Conservation (phyloP, 2,329 filamentous ascomycete species). For the Chaetomiaceae sp. region DNA sequence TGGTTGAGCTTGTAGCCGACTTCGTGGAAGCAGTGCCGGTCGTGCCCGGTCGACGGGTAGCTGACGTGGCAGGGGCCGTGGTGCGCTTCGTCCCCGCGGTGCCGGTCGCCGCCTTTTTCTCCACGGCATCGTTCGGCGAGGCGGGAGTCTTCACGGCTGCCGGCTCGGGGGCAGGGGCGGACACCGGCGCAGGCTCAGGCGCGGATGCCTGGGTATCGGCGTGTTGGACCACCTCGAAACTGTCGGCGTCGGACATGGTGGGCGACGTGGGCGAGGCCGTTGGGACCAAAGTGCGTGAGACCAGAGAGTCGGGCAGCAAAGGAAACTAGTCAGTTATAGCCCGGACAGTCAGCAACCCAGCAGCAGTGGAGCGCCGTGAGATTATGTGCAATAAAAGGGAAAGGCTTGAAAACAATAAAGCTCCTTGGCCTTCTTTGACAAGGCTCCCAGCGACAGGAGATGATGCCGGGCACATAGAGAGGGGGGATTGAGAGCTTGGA, state of each 20-base stretch:
- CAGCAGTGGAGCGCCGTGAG: conserved; percentile 1
- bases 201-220: conserved; percentile 24
- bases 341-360: conserved; percentile 3
- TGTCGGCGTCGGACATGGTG: conserved; percentile 35
- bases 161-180: not conserved
- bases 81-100: conserved; percentile 26
- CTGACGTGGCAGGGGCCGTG: conserved; percentile 21
- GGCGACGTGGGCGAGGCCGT: not conserved
- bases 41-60: conserved; percentile 26
- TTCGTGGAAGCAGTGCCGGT: conserved; percentile 30
- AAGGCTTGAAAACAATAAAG: not conserved
- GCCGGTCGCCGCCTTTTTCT: conserved; percentile 24
- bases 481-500: not conserved
- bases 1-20: conserved; percentile 27
- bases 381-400: conserved; percentile 11
- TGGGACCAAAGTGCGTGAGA: not conserved
- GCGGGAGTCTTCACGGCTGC: conserved; percentile 13
- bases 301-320: not conserved
- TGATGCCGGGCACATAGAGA: no score
- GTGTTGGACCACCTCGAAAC: conserved; percentile 30
- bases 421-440: not conserved
- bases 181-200: conserved; percentile 1
- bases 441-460: not conserved
- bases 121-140: conserved; percentile 17
- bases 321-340: not conserved